Base-by-base conservation (phyloP, 2,329 filamentous ascomycete species). In the Cladosporium sp. region DNA sequence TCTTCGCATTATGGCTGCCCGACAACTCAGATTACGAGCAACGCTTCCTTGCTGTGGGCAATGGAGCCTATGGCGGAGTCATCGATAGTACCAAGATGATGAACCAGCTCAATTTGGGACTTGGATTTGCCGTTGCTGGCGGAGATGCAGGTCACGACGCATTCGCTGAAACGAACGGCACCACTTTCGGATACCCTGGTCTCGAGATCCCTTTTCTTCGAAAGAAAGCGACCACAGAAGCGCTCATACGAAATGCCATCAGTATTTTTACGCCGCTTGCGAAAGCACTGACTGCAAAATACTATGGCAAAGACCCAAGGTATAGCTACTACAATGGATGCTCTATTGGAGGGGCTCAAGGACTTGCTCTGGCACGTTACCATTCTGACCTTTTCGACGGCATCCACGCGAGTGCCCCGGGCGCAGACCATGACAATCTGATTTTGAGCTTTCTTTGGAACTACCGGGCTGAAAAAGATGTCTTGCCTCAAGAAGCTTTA, bases 31-130 rank as follows among this genome's bases (percentile, higher is more conserved):
- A 68, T 24, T 74, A 74, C 58, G 55, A 70, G 38, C 62, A 65
- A 36, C 68, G 72, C 2, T 74, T 74, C 67, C 65, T 74, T 51
- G 72, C 72, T 15, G 71, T 74, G 3, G 72, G 72, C 38, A 72
- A 74, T 61, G 72, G 71, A n/a, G 72, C 72, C 26, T 71, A 73
- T 68, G 72, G 71, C 7, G 72, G 72, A n/a, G 49, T 49, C 7
- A 70, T 74, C 26, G 71, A 71, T 41, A 66, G 65, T 18, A 52
- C 44, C 18, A 65, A 64, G 26, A 69, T 74, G 70, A 64, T 74
- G 28, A 41, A 54, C 10, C 68, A 74, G 57, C 67, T 74, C 5
- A 72, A 73, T 36, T 65, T 60, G 21, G 72, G 71, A 3, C 38
- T 71, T 15, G 69, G 69, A 28, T 69, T 73, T 52, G 71, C 71